These are phyloP conservation scores for Fraxinus ornus DNA, from an alignment of 305 asterid species.

Conservation along the genomic window DNA sequence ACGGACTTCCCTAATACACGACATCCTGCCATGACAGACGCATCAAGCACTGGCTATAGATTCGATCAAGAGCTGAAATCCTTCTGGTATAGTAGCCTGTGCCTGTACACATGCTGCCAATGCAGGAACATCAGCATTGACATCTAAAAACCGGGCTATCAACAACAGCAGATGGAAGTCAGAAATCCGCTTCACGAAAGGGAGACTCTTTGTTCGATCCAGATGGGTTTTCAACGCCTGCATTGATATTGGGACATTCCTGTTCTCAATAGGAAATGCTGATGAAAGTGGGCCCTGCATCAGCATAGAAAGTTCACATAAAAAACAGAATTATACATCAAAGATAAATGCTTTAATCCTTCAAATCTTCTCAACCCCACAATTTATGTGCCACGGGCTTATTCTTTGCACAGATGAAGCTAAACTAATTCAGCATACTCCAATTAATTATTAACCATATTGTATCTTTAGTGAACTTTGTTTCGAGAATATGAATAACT, in stretches of 20 bases:
- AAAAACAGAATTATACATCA: constrained; percentile 4
- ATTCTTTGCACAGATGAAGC: neutral
- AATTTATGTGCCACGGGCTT: neutral
- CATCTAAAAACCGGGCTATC: constrained; percentile 64
- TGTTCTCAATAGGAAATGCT: constrained; percentile 82
- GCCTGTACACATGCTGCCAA: constrained; percentile 62
- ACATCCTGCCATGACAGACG: constrained; percentile 23
- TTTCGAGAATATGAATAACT: neutral
- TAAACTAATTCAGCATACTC: neutral
- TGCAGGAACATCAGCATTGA: constrained; percentile 78
- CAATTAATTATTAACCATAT: neutral
- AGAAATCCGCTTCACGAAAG: constrained; percentile 80
- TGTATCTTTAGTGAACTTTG: neutral
- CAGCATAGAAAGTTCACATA: constrained; percentile 6
- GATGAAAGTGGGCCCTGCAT: constrained; percentile 88
- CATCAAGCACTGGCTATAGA: constrained; percentile 57
- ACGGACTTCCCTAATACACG: neutral
- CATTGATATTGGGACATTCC: constrained; percentile 50
- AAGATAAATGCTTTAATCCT: neutral
- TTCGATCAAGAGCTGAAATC: constrained; percentile 83
- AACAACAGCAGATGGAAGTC: constrained; percentile 85
- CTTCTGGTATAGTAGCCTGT: constrained; percentile 75
- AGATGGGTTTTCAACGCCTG: constrained; percentile 69
- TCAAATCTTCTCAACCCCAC: neutral
- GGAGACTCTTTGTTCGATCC: constrained; percentile 58